A percentile compares a stretch with the other conserved stretches of the same genome.
Evolutionary conservation across 257 asterid species (phyloP).

Genomic region (Nicotiana otophora): DNA sequence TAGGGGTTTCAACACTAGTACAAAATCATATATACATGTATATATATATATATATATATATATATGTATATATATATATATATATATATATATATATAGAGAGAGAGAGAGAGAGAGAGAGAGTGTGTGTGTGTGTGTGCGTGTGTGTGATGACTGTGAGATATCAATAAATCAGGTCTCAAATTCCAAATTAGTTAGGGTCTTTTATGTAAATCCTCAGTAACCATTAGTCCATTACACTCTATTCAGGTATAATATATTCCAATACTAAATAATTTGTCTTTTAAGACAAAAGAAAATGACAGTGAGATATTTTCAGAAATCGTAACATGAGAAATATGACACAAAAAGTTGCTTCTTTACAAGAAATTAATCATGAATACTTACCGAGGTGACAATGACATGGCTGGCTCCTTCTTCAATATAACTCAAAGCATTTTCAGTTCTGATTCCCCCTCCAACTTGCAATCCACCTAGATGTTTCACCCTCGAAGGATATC

Average conservation of each 20-base stretch:
- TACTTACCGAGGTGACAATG: constrained; percentile 89
- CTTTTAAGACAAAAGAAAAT: not conserved
- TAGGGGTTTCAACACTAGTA: not conserved
- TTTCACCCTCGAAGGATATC: constrained; percentile 31
- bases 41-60: no score
- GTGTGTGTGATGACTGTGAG: no score
- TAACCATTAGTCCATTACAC: not conserved
- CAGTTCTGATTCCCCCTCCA: constrained; percentile 90
- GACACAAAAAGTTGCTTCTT: not conserved
- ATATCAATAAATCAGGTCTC: no score
- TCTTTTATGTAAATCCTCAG: not conserved
- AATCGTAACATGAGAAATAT: not conserved
- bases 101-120: no score
- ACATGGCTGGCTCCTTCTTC: constrained; percentile 98
- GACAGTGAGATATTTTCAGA: not conserved
- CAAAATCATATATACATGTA: no score
- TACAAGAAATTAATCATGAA: constrained; percentile 1
- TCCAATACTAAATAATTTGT: not conserved
- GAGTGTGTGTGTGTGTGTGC: no score
- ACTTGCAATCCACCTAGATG: constrained; percentile 95
- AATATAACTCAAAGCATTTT: constrained; percentile 71
- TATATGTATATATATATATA: no score
- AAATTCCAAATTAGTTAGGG: not conserved
- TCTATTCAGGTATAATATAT: not conserved
- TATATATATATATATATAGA: no score